Conservation (phyloP, 768 basidiomycete species). For the Gymnopilus junonius region DNA sequence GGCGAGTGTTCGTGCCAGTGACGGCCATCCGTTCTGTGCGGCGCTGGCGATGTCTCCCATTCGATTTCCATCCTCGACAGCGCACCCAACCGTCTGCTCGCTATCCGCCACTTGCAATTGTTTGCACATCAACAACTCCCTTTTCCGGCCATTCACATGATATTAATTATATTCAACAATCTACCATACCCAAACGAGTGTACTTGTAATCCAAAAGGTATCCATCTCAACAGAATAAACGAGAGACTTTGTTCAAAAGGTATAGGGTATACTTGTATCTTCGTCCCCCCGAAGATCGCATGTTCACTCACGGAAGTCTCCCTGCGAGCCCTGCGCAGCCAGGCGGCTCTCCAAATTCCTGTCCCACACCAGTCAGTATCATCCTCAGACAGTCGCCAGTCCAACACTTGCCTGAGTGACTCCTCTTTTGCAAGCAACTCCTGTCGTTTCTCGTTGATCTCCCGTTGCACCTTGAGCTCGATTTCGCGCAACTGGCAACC, state of each 20-base stretch:
- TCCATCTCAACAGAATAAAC: slow-evolving; percentile 16
- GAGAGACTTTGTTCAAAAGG: slow-evolving; percentile 24
- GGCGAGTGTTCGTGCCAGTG: slow-evolving; percentile 40
- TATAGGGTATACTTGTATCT: slow-evolving; percentile 27
- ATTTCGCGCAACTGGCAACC: slow-evolving; percentile 84
- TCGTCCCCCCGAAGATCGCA: slow-evolving; percentile 1
- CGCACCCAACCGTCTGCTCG: not conserved
- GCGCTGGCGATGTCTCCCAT: slow-evolving; percentile 36
- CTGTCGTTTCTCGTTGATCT: slow-evolving; percentile 97
- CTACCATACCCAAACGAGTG: slow-evolving; percentile 24
- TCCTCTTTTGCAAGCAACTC: slow-evolving; percentile 97
- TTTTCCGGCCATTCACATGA: slow-evolving; percentile 13
- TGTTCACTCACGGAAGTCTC: slow-evolving; percentile 73
- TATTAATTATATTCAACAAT: slow-evolving; percentile 4
- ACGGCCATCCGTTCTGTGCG: slow-evolving; percentile 29
- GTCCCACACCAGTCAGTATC: slow-evolving; percentile 13
- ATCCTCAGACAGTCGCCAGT: not conserved
- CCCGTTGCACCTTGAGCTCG: slow-evolving; percentile 96
- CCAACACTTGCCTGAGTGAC: slow-evolving; percentile 71
- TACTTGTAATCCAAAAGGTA: slow-evolving; percentile 36
- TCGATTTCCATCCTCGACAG: slow-evolving; percentile 41
- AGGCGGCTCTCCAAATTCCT: slow-evolving; percentile 91
- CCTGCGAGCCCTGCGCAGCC: slow-evolving; percentile 85
- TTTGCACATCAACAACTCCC: slow-evolving; percentile 29
- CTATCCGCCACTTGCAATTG: slow-evolving; percentile 13